Evolutionary conservation across 495 filamentous ascomycete species (phyloP), one percentile per base, ranked within the genome.

Genomic region (Neurospora terricola): DNA sequence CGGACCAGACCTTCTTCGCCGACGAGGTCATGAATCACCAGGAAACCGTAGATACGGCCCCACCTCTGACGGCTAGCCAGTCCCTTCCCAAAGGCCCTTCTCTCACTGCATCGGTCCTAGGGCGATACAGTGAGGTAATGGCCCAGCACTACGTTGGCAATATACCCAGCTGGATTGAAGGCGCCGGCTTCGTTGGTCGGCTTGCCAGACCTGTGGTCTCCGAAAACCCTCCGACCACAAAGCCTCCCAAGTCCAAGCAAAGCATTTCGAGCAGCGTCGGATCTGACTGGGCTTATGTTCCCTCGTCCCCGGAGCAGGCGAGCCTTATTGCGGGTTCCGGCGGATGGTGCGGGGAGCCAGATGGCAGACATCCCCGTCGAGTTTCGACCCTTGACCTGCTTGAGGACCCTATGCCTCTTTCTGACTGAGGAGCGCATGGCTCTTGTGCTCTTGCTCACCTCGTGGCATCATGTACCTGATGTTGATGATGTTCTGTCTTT

Each of bases 141-240:
- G 39, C 62, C 11, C 73, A 75, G 18, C 2, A 2, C 45, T 42
- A 43, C 72, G 21, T 38, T 12, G 62, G 37, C 68, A 38, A 40
- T 68, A 43, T 78, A n/a, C 0, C 38, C 14, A 42, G 37, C 71
- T 77, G 76, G 77, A 45, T 72, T 16, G 45, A 68, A 14, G 38
- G 38, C 38, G 73, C 72, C 12, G 74, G 75, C 30, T 36, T 70
- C 16, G 72, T 73, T 27, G 23, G 27, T 30, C 72, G 39, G 39
- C 54, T 76, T 36, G 36, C 37, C 54, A 30, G 45, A 30, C 23
- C 54, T 62, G 54, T 16, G 54, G 27, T 62, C 12, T 62, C 54
- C 12, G 54, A 30, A 62, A 9, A 62, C 5, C 12, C 54, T 62
- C 23, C 54, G 23, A 30, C 23, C 23, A 62, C 54, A 27, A 62